phyloP scores from a whole-genome alignment of 2,329 filamentous ascomycete genomes.

The Aspergillus niger region DNA sequence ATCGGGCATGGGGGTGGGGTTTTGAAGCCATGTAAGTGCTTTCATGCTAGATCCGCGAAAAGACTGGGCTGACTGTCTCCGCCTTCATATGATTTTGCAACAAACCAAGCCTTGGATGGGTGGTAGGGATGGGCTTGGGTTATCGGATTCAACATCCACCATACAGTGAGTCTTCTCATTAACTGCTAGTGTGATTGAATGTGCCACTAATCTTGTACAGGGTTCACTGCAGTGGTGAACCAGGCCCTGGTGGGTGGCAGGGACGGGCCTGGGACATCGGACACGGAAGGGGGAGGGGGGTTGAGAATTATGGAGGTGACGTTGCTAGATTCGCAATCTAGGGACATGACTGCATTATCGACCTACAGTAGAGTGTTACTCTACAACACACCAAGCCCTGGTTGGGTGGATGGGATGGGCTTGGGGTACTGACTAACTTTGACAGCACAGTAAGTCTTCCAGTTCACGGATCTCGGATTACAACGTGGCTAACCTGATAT shows the following conservation, averaged over 20 bases:
- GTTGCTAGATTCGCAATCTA: too few relatives aligned
- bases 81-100: neutral
- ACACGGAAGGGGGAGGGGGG: too few relatives aligned
- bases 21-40: too few relatives aligned
- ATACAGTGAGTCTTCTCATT: too few relatives aligned
- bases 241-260: conserved; percentile 7
- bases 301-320: neutral
- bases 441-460: too few relatives aligned
- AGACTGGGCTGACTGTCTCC: too few relatives aligned
- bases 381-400: neutral
- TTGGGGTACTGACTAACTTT: neutral
- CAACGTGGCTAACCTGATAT: neutral
- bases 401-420: conserved; percentile 8
- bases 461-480: too few relatives aligned
- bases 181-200: too few relatives aligned
- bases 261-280: conserved; percentile 1
- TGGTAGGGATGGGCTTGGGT: neutral
- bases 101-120: neutral
- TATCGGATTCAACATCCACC: too few relatives aligned
- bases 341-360: neutral
- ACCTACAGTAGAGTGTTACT: too few relatives aligned
- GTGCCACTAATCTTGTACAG: neutral
- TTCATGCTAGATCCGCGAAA: too few relatives aligned
- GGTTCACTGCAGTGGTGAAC: neutral
- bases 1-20: neutral